Evolutionary conservation across 805 yeast species (phyloP), one percentile per base, ranked within the genome.

Genomic region (Lipomyces starkeyi): DNA sequence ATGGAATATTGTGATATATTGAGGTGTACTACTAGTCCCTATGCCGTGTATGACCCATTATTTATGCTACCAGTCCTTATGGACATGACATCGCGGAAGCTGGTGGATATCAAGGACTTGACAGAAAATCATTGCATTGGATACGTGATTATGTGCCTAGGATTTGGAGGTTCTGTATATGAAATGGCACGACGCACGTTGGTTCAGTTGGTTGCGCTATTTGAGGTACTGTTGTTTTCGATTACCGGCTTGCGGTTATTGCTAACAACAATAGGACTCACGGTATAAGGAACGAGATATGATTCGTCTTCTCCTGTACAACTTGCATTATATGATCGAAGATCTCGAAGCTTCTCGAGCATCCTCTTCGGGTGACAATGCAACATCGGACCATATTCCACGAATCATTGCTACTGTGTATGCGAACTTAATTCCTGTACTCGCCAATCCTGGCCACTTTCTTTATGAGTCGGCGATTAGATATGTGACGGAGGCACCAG

Each of bases 381-480:
- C 29, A 8, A 22, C n/a, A 25, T 11, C 22, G 8, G 4, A 17
- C 35, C 25, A 53, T 37, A 8, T 53, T 65, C 56, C 87, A 0
- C 83, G 88, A 2, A 70, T 89, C 20, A 80, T 88, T n/a, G 85
- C 89, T 78, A 79, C 82, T 20, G 75, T 86, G 64, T 77, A 88
- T 53, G 84, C 91, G 0, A 83, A 85, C 62, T 76, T 92, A 52
- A 79, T 87, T 3, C 84, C 86, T 2, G 80, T 91, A 1, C 76
- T 91, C 66, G 76, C 82, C 5, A 86, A 88, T 69, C 97, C 98
- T 0, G 86, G 88, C 0, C 94, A 91, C 70, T 84, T 83, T 73
- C 76, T 94, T 25, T 91, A 89, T 77, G 97, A 93, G 70, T 86
- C 86, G 71, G 86, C 87, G 6, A 27, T 62, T 11, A 32, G 62